Percentiles rank a stretch among this genome's conserved stretches.
Conservation (phyloP, 768 basidiomycete species). For the Suillus hirtellus region DNA sequence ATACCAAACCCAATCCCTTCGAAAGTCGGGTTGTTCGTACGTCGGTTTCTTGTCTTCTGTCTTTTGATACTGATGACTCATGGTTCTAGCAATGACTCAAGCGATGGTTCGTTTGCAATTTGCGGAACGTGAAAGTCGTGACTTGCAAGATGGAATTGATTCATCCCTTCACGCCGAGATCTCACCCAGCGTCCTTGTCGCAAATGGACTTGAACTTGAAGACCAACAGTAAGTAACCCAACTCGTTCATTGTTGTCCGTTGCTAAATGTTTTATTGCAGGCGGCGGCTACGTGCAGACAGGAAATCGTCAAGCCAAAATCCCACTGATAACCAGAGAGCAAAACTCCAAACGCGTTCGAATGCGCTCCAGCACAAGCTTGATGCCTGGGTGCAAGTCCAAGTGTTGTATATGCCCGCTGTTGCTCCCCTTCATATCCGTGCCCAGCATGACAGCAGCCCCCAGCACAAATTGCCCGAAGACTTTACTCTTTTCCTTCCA, state of each 20-base stretch:
- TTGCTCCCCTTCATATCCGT: neutral
- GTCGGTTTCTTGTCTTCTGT: neutral
- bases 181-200: neutral
- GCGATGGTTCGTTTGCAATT: neutral
- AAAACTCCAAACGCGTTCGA: neutral
- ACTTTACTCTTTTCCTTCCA: neutral
- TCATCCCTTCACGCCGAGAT: neutral
- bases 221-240: slow-evolving; percentile 4
- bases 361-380: neutral
- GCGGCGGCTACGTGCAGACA: neutral
- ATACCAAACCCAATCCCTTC: no score
- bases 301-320: neutral
- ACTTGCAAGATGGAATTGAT: neutral
- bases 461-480: neutral
- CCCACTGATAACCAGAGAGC: neutral
- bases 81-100: neutral
- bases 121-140: neutral
- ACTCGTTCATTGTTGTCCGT: neutral
- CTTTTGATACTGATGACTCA: neutral
- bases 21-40: neutral
- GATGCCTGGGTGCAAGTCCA: neutral
- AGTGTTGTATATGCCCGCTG: neutral
- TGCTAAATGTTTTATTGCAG: neutral
- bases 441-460: neutral
- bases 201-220: neutral